phyloP scores from a whole-genome alignment of 1,284 basidiomycete species.

The Meripilus lineatus region DNA sequence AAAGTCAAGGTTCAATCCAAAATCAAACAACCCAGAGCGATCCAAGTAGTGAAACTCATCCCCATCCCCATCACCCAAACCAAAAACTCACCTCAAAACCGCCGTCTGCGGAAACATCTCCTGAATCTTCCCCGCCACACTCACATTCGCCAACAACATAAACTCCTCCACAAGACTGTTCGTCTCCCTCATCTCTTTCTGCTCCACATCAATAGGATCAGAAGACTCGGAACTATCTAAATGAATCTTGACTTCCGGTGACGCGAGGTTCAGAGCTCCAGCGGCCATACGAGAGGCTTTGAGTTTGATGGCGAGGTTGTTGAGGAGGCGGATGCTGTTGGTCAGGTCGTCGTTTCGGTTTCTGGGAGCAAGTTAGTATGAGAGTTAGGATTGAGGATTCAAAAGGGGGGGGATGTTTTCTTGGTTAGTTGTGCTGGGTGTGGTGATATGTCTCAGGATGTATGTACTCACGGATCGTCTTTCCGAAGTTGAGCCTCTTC shows the following conservation, averaged over 20 bases:
- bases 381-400: neutral
- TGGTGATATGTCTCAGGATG: conserved; percentile 1
- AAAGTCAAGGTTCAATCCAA: too few species aligned
- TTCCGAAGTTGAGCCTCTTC: conserved; percentile 94
- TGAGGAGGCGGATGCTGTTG: conserved; percentile 85
- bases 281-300: conserved; percentile 87
- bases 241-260: conserved; percentile 97
- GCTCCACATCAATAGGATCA: conserved; percentile 96
- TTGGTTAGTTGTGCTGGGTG: too few species aligned
- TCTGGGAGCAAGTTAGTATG: conserved; percentile 33
- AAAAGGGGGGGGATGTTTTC: neutral
- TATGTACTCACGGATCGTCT: conserved; percentile 73
- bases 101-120: conserved; percentile 95
- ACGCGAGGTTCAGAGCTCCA: conserved; percentile 95
- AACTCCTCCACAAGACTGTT: conserved; percentile 99
- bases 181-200: conserved; percentile 90
- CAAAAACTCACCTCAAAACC: conserved; percentile 67
- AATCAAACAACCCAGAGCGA: too few species aligned
- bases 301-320: conserved; percentile 83
- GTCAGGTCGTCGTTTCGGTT: conserved; percentile 82
- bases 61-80: neutral
- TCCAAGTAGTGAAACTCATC: conserved; percentile 4
- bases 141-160: conserved; percentile 97
- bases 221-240: conserved; percentile 90
- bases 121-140: conserved; percentile 89